Evolutionary conservation across 495 filamentous ascomycete genomes (phyloP), one percentile per base, ranked within the genome.

Genomic region (Cudoniella acicularis): DNA sequence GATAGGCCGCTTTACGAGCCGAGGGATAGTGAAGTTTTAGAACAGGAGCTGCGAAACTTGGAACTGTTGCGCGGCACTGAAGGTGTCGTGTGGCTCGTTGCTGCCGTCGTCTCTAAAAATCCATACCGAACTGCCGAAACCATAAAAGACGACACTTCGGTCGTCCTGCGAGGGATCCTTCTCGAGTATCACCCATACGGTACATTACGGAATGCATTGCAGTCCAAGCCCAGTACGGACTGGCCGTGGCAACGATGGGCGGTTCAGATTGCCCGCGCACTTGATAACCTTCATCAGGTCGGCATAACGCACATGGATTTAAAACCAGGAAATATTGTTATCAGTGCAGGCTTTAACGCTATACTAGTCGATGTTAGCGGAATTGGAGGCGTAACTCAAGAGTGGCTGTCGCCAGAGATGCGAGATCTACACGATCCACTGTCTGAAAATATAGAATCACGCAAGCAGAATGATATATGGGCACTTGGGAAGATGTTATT

Each of bases 291-390:
- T 47, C 68, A 74, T 48, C n/a, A 50, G 24, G 56, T 58, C n/a
- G 51, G 52, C 26, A 63, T 66, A 61, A 67, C 69, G n/a, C 67
- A 70, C 43, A 66, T 72, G 63, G 70, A 74, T 60, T 24, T 73
- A n/a, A 73, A 73, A 62, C 64, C 69, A 40, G 65, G 62, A 45
- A 74, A 73, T 56, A 55, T 72, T 43, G 68, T 74, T 41, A 20
- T 73, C 22, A 68, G 69, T 26, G 20, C 20, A 26, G 56, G 61
- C 24, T 64, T 60, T 22, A 66, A 69, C 56, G 66, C 69, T 41
- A 50, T 71, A 0, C 26, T 73, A 22, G 71, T 71, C 57, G 70
- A 72, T 52, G 67, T 72, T 17, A 69, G 72, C 46, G 69, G 72
- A 4, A 61, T 68, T 59, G 68, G 72, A 17, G n/a, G n/a, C n/a